A percentile compares a stretch with the other conserved stretches of the same genome.
Conservation (phyloP, 2,329 filamentous ascomycete species). For the Beauveria sp. region DNA sequence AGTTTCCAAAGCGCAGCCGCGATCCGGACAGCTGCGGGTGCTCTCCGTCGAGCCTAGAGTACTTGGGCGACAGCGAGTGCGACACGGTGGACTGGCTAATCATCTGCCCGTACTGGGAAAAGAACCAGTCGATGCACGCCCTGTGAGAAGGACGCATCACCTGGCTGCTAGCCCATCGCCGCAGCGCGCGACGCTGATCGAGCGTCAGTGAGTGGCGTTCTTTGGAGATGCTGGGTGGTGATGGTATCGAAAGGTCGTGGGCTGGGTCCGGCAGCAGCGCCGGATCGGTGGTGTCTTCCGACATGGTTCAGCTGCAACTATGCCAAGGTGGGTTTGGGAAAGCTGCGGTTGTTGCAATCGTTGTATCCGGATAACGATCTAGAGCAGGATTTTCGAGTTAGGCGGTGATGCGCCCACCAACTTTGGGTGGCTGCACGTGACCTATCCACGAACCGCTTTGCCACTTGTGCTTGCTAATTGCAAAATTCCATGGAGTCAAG, state of each 20-base stretch:
- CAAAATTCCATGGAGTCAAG: slow-evolving; percentile 3
- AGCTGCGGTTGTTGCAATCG: slow-evolving; percentile 22
- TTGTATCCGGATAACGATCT: slow-evolving; percentile 14
- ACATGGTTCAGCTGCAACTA: slow-evolving; percentile 24
- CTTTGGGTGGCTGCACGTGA: slow-evolving; percentile 9
- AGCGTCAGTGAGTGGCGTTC: slow-evolving; percentile 55
- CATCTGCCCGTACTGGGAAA: slow-evolving; percentile 47
- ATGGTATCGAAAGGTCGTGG: slow-evolving; percentile 19
- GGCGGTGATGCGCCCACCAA: slow-evolving; percentile 20
- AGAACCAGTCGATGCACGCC: slow-evolving; percentile 58
- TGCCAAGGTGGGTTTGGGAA: slow-evolving; percentile 8
- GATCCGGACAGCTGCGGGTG: slow-evolving; percentile 53
- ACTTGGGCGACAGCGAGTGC: slow-evolving; percentile 54
- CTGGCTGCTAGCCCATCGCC: slow-evolving; percentile 52
- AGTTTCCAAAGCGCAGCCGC: slow-evolving; percentile 54
- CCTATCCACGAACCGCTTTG: background rate
- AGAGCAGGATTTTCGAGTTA: slow-evolving; percentile 24
- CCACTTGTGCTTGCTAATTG: slow-evolving; percentile 10
- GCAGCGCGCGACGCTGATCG: slow-evolving; percentile 53
- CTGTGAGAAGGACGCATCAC: slow-evolving; percentile 50
- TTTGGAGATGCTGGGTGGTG: slow-evolving; percentile 19
- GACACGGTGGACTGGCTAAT: slow-evolving; percentile 58
- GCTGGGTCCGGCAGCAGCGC: slow-evolving; percentile 27
- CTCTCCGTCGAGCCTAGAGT: slow-evolving; percentile 53
- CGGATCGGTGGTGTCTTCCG: slow-evolving; percentile 31